Evolutionary conservation across 2,329 filamentous ascomycete species (phyloP), one percentile per base, ranked within the genome.

Genomic region (Hymenoscyphus linearis): DNA sequence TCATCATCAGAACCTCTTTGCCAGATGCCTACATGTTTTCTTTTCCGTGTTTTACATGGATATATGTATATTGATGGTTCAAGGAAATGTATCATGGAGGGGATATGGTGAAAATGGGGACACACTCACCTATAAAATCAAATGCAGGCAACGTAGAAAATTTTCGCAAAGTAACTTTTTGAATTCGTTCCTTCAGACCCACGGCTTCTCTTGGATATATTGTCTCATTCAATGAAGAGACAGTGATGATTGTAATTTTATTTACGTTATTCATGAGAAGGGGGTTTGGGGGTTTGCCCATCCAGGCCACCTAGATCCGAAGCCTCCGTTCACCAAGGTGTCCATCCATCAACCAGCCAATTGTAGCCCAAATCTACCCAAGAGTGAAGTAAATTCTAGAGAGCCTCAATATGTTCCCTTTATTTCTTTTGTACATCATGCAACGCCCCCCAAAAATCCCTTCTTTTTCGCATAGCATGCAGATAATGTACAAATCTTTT

Each of bases 401-500:
- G n/a, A n/a, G n/a, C n/a, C n/a, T n/a, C n/a, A n/a, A n/a, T n/a
- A n/a, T n/a, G n/a, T 52, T 22, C 47, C 47, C 14, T 25, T 52
- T 52, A 25, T 52, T 3, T 9, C 26, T 52, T 52, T 52, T 52
- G 50, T 52, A 52, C 50, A 53, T 26, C 12, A 14, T 26, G 16
- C 27, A 53, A 9, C 14, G 16, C 50, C 18, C 25, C 50, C 26
- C 18, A 34, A n/a, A 25, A 34, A 53, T 26, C 6, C 50, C 50
- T 34, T 53, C 25, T 13, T 53, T 34, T 53, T 53, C 26, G 31
- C 16, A 53, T 34, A 47, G 40, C 22, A 47, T 47, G 22, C 40
- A 47, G 40, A 53, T 53, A 53, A 16, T 53, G 27, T 53, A 53
- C 50, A 53, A 10, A 14, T 53, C 50, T 10, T 53, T 53, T 31